Percentiles rank a stretch among this genome's conserved stretches.
Conservation (phyloP, 2,329 filamentous ascomycete genomes). For the Penicillium capsulatum region DNA sequence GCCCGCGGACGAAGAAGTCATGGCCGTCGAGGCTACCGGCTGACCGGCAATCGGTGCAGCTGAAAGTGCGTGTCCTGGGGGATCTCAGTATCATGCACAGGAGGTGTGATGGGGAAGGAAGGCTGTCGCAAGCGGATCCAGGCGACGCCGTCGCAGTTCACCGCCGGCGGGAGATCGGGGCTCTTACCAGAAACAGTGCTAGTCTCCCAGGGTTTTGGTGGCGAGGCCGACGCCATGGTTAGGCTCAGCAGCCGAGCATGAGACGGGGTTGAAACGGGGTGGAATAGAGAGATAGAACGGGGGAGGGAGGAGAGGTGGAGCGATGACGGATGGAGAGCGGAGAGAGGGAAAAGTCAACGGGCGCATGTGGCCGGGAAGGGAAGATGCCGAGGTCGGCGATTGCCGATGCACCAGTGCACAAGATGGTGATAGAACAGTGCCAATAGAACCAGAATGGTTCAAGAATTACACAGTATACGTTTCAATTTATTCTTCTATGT, state of each 20-base stretch:
- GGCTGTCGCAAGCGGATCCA: not conserved
- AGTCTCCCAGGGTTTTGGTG: slow-evolving; percentile 96
- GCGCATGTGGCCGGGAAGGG: slow-evolving; percentile 24
- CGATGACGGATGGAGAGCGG: slow-evolving; percentile 11
- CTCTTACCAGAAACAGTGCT: slow-evolving; percentile 56
- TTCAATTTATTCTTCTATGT: not conserved
- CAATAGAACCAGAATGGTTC: too few species aligned
- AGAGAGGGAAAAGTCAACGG: slow-evolving; percentile 13
- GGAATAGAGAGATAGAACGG: slow-evolving; percentile 3
- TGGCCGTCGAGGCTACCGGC: slow-evolving; percentile 30
- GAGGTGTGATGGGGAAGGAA: slow-evolving; percentile 1
- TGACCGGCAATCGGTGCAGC: slow-evolving; percentile 20
- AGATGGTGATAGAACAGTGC: too few species aligned
- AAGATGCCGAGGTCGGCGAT: slow-evolving; percentile 27
- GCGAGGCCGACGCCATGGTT: slow-evolving; percentile 63
- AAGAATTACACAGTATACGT: too few species aligned
- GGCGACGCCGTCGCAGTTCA: not conserved
- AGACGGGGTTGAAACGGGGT: slow-evolving; percentile 11
- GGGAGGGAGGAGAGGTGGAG: slow-evolving; percentile 11
- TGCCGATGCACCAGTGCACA: slow-evolving; percentile 13
- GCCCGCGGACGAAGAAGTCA: slow-evolving; percentile 38
- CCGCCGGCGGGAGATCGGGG: not conserved
- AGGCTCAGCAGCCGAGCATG: slow-evolving; percentile 30
- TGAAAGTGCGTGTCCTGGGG: slow-evolving; percentile 26
- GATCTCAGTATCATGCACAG: not conserved